Conservation (phyloP, 129 eudicot species). For the Lonicera japonica region DNA sequence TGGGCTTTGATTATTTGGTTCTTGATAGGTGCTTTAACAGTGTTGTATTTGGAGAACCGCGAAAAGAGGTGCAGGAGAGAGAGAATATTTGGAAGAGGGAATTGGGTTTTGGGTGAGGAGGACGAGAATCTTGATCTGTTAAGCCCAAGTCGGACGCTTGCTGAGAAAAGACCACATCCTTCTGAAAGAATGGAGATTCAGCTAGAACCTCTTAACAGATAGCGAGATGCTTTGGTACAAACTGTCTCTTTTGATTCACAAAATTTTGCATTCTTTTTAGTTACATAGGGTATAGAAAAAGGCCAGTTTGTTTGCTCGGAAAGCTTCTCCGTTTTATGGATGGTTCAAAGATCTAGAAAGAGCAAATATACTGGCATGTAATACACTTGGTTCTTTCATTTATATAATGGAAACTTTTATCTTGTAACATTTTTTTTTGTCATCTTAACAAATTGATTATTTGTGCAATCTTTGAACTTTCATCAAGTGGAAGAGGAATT, state of each 20-base stretch:
- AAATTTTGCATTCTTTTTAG: too few relatives aligned
- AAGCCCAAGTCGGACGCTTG: constrained; percentile 34
- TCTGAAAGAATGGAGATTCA: constrained; percentile 75
- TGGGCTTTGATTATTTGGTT: constrained; percentile 78
- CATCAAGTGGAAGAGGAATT: too few relatives aligned
- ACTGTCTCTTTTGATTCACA: constrained; percentile 1
- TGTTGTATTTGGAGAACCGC: constrained; percentile 58
- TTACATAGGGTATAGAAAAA: too few relatives aligned
- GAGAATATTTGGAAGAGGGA: constrained; percentile 38
- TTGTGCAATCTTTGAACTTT: too few relatives aligned
- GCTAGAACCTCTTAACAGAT: constrained; percentile 64
- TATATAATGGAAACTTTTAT: too few relatives aligned
- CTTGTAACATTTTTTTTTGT: too few relatives aligned
- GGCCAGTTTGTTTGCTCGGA: too few relatives aligned
- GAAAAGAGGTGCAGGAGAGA: constrained; percentile 32
- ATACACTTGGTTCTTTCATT: too few relatives aligned
- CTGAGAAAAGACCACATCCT: constrained; percentile 35
- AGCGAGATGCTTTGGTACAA: constrained; percentile 10
- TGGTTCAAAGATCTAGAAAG: too few relatives aligned
- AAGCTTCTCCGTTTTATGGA: too few relatives aligned
- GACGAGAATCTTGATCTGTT: constrained; percentile 82
- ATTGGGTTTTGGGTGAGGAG: constrained; percentile 74
- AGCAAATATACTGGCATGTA: too few relatives aligned
- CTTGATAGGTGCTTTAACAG: constrained; percentile 34
- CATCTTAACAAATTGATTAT: too few relatives aligned